Base-by-base conservation (phyloP, 1,284 basidiomycete species). In the Leccinum angustisporum region DNA sequence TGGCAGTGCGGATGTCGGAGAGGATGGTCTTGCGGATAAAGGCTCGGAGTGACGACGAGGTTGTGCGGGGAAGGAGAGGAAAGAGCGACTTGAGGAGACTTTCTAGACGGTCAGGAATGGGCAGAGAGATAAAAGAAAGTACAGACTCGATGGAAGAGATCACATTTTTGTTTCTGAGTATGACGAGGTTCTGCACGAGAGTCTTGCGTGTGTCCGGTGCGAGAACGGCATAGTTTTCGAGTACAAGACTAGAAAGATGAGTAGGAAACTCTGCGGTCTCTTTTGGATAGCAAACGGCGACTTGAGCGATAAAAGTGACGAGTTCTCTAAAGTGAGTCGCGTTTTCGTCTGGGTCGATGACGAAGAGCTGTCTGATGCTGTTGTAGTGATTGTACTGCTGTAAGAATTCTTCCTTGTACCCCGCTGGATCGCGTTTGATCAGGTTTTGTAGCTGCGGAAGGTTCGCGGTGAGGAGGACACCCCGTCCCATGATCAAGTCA, bases 311-410 rank as follows among this genome's bases (percentile, higher is more conserved):
- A 73, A 98, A 98, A 0, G 88, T 82, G 58, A 97, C 86, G 33
- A 97, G 83, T 72, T 97, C 94, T 65, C 87, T 80, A 67, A 97
- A 96, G 66, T 92, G 87, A 43, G 89, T 83, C 1, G 87, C 88
- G 68, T 91, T 88, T 75, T 95, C 93, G 69, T 88, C 84, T 2
- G 90, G 90, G 73, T 86, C 87, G 65, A 90, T 80, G 70, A 84
- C 82, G 73, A 95, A 94, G 67, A 98, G 92, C 71, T 93, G 87
- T 50, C 93, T 84, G 61, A 94, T 87, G 62, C 89, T 92, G 69
- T 92, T 87, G 78, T 95, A 98, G 75, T 98, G 95, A 67, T 95
- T 95, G 91, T 95, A 98, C 82, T 99, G 97, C 66, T 96, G 94
- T n/a, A 95, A 75, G 72, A 99, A 99, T 71, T 99, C 97, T 68